Conservation (phyloP, 352 stramenopile species). For the Saprolegnia parasitica region DNA sequence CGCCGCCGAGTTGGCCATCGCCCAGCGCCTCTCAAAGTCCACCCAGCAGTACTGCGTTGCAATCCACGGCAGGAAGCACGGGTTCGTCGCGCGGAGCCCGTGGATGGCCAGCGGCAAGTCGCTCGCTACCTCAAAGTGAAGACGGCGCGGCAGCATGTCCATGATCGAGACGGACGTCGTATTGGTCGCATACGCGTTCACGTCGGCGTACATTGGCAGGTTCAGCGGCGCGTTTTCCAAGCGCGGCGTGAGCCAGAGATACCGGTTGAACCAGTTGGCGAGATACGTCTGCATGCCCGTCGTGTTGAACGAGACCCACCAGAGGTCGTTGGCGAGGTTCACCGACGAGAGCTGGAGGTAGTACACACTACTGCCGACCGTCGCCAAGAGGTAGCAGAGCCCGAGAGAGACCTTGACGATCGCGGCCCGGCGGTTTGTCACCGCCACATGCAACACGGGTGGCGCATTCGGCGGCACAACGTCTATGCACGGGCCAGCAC, state of each 20-base stretch:
- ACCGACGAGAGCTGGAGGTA: neutral
- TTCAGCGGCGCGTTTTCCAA: neutral
- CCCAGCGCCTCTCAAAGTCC: constrained; percentile 2
- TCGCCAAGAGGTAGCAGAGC: neutral
- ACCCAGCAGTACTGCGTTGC: constrained; percentile 22
- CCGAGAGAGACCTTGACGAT: neutral
- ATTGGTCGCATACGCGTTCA: neutral
- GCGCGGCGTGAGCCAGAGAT: neutral
- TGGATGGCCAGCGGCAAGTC: neutral
- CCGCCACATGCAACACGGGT: neutral
- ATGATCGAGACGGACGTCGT: neutral
- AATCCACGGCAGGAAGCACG: constrained; percentile 12
- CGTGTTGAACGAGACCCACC: neutral
- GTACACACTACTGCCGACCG: neutral
- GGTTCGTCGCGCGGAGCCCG: neutral
- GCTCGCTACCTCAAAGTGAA: neutral
- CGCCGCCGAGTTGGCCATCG: neutral
- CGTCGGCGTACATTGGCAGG: neutral
- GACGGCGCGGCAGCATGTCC: neutral
- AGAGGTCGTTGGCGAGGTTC: constrained; percentile 4
- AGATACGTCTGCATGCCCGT: neutral
- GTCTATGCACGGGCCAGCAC: neutral
- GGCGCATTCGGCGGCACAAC: neutral
- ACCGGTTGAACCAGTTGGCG: neutral
- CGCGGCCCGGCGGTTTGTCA: neutral